Conservation (phyloP, 306 rosid genomes). For the Ammopiptanthus mongolicus region DNA sequence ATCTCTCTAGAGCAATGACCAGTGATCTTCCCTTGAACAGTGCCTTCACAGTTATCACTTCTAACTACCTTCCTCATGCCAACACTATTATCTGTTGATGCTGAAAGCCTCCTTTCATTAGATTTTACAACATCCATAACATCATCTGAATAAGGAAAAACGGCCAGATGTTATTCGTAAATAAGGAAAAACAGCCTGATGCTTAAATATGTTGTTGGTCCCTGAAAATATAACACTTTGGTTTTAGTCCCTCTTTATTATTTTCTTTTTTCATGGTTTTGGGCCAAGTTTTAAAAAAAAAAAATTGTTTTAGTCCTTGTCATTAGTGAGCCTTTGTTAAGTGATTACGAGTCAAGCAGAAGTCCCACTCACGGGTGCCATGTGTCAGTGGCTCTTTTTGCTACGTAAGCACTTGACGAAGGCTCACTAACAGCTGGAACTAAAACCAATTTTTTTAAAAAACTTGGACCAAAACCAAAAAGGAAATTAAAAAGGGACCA, state of each 20-base stretch:
- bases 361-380: neutral
- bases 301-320: neutral
- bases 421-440: neutral
- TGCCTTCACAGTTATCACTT: constrained; percentile 25
- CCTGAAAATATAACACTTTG: neutral
- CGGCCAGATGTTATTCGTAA: neutral
- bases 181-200: neutral
- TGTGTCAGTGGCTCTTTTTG: neutral
- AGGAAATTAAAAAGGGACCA: neutral
- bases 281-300: neutral
- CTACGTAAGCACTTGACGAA: neutral
- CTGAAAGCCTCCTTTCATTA: constrained; percentile 26
- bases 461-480: neutral
- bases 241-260: neutral
- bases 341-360: neutral
- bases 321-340: neutral
- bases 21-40: constrained; percentile 29
- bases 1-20: constrained; percentile 26
- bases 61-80: constrained; percentile 32
- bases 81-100: constrained; percentile 13
- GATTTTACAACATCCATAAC: constrained; percentile 19
- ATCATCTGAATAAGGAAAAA: constrained; percentile 39
- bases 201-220: neutral
- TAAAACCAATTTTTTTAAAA: too few relatives aligned
- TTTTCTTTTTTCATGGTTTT: neutral